These are phyloP conservation scores for Chlamydomonas eustigma DNA, from an alignment of 139 green algal genomes.

Conservation along the genomic window DNA sequence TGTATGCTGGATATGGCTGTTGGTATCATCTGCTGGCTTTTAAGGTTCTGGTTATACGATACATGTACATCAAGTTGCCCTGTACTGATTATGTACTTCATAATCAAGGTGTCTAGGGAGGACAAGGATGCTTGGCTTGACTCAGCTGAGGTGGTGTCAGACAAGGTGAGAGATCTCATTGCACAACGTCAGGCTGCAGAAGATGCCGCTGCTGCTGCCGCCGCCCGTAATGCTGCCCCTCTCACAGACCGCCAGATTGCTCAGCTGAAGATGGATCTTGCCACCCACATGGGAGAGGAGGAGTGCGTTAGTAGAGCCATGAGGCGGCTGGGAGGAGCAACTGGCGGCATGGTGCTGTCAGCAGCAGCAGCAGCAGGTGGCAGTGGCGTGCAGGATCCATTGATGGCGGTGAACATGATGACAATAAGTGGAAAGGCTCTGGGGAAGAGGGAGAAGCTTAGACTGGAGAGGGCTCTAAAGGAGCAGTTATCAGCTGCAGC, in stretches of 20 bases:
- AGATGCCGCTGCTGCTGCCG: not conserved
- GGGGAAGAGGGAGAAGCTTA: not conserved
- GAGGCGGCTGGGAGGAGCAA: not conserved
- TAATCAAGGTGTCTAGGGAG: too few relatives aligned
- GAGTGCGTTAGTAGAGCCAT: not conserved
- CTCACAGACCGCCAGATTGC: slow-evolving; percentile 3
- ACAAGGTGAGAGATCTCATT: not conserved
- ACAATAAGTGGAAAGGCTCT: not conserved
- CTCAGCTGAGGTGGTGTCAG: not conserved
- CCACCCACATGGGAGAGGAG: not conserved
- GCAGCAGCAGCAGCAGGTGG: not conserved
- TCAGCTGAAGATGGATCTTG: not conserved
- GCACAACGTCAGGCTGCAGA: not conserved
- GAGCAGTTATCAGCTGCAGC: not conserved
- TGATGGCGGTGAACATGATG: too few relatives aligned
- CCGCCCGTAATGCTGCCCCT: not conserved
- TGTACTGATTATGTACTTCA: too few relatives aligned
- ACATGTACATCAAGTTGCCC: too few relatives aligned
- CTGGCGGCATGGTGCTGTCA: not conserved
- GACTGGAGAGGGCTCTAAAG: not conserved
- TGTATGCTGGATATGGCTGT: too few relatives aligned
- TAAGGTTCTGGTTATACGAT: too few relatives aligned
- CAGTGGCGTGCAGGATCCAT: not conserved
- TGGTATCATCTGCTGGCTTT: too few relatives aligned
- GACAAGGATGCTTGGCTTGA: not conserved